phyloP scores from a whole-genome alignment of 305 asterid species.

The Fraxinus angustifolia region DNA sequence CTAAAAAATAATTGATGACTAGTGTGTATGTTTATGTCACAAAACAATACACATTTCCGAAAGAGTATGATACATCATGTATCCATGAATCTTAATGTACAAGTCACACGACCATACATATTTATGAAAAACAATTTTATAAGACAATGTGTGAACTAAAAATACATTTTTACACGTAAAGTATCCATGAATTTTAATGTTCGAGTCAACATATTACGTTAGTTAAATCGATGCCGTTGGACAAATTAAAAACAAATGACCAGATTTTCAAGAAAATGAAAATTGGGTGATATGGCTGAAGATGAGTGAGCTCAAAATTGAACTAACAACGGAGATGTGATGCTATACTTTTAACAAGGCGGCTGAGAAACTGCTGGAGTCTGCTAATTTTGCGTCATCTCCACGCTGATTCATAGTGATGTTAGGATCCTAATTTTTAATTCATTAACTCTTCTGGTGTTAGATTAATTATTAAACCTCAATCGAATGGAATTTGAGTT shows the following conservation, averaged over 20 bases:
- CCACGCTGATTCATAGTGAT: not conserved
- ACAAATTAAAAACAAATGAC: not conserved
- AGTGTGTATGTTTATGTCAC: not conserved
- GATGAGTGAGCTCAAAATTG: not conserved
- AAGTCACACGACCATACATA: not conserved
- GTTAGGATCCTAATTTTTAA: not conserved
- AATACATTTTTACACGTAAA: not conserved
- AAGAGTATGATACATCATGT: not conserved
- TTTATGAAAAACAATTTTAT: not conserved
- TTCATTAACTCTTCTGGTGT: not conserved
- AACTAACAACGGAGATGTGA: not conserved
- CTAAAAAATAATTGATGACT: not conserved
- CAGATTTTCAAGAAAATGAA: not conserved
- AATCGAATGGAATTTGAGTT: not conserved
- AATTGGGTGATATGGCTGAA: not conserved
- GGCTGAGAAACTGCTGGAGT: not conserved
- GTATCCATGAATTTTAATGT: not conserved
- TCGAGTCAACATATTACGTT: not conserved
- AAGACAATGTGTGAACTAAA: not conserved
- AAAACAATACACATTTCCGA: not conserved
- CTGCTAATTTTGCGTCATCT: conserved; percentile 5
- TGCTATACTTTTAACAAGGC: conserved; percentile 1
- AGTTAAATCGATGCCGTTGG: not conserved
- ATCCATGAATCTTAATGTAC: not conserved
- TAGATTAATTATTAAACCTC: not conserved